phyloP scores from a whole-genome alignment of 495 filamentous ascomycete genomes.

The Lophium mytilinum region DNA sequence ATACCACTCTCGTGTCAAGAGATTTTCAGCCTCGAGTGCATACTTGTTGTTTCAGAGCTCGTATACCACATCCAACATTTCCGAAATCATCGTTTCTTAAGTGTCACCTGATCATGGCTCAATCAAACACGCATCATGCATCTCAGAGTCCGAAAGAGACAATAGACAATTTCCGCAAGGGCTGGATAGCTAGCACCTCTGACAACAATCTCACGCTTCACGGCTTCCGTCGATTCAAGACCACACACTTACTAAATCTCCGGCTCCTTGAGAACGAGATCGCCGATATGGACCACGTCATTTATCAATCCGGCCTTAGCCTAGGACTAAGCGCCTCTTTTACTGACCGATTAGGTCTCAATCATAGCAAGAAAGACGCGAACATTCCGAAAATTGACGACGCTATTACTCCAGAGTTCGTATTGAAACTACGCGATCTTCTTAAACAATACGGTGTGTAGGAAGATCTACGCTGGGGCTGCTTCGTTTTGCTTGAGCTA shows the following conservation, averaged over 20 bases:
- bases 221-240: conserved; percentile 32
- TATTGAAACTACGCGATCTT: conserved; percentile 15
- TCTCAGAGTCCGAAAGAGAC: background rate
- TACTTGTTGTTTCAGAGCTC: background rate
- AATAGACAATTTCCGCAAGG: background rate
- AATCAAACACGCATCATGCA: background rate
- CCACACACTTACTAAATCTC: conserved; percentile 29
- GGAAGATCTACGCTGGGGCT: background rate
- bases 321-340: conserved; percentile 2
- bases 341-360: conserved; percentile 16
- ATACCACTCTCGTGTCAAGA: too few relatives aligned
- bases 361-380: conserved; percentile 15
- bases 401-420: conserved; percentile 6
- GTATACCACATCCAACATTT: background rate
- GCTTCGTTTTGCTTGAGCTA: background rate
- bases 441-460: conserved; percentile 21
- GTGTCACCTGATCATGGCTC: background rate
- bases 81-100: background rate
- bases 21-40: too few relatives aligned
- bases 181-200: conserved; percentile 4
- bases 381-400: conserved; percentile 4
- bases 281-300: conserved; percentile 22
- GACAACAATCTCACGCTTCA: conserved; percentile 25
- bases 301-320: conserved; percentile 29
- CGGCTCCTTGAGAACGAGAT: conserved; percentile 30